Conservation (phyloP, 1,284 basidiomycete species). For the Malassezia psittaci region DNA sequence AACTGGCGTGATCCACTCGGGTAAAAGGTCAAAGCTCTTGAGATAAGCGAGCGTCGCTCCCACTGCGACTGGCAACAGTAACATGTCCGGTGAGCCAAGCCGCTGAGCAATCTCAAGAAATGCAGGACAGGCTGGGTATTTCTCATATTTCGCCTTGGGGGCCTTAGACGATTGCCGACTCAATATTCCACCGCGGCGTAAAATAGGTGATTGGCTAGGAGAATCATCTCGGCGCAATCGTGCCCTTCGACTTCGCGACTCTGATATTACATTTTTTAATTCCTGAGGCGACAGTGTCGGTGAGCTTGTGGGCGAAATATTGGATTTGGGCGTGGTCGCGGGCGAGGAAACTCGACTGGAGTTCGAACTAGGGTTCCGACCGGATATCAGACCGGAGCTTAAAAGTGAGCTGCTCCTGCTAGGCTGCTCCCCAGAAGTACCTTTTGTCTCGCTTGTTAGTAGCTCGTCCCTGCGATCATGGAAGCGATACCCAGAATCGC, state of each 20-base stretch:
- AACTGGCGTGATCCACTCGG: constrained; percentile 27
- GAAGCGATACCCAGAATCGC: constrained; percentile 42
- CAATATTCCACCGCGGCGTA: no score
- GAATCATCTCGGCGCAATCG: neutral
- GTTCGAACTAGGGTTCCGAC: neutral
- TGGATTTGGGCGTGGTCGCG: neutral
- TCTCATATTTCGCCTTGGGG: neutral
- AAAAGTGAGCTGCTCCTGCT: no score
- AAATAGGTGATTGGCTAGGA: neutral
- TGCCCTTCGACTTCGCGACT: neutral
- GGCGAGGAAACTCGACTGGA: neutral
- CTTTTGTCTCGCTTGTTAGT: neutral
- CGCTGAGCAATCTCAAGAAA: constrained; percentile 28
- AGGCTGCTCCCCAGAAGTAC: no score
- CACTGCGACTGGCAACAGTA: constrained; percentile 40
- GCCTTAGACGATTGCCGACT: neutral
- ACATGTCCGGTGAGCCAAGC: constrained; percentile 28
- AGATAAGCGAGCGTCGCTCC: constrained; percentile 42
- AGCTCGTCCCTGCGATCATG: constrained; percentile 13
- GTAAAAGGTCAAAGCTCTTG: constrained; percentile 32
- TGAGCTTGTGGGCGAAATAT: neutral
- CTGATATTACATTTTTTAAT: neutral
- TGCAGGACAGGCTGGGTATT: constrained; percentile 35
- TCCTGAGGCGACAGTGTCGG: neutral
- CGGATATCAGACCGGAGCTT: no score